Evolutionary conservation across 2,329 filamentous ascomycete genomes (phyloP).

Genomic region (Aspergillus nomiae): DNA sequence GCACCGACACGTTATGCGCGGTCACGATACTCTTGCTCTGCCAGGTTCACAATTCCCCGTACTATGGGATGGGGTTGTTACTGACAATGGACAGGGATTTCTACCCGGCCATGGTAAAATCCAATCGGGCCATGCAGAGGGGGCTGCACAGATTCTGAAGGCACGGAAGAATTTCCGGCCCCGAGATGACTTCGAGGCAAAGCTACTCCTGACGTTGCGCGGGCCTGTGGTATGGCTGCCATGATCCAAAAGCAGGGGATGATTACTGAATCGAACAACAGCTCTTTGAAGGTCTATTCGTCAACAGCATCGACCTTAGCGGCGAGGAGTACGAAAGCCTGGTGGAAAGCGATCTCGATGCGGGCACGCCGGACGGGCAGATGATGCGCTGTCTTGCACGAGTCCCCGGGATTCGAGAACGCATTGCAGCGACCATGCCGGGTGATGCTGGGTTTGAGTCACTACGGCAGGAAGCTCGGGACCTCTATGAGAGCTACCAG

Average conservation of each 20-base stretch:
- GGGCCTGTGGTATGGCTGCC: conserved; percentile 35
- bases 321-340: conserved; percentile 37
- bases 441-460: conserved; percentile 9
- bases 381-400: conserved; percentile 34
- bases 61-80: background rate
- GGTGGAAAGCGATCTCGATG: conserved; percentile 33
- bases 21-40: conserved; percentile 40
- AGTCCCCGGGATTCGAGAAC: conserved; percentile 33
- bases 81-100: background rate
- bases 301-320: conserved; percentile 34
- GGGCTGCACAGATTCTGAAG: conserved; percentile 39
- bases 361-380: conserved; percentile 29
- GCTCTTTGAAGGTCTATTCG: conserved; percentile 41
- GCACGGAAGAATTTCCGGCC: conserved; percentile 33
- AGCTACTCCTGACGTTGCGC: conserved; percentile 36
- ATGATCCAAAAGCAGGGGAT: background rate
- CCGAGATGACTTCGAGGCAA: conserved; percentile 36
- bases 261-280: conserved; percentile 9
- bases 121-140: conserved; percentile 35
- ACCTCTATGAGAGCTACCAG: conserved; percentile 27
- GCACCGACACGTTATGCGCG: conserved; percentile 39
- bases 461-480: conserved; percentile 24
- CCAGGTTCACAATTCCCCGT: conserved; percentile 16
- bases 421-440: conserved; percentile 18
- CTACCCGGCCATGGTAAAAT: background rate